A percentile compares a stretch with the other conserved stretches of the same genome.
These are phyloP conservation scores for Trichoderma guizhouense DNA, from an alignment of 2,329 filamentous ascomycete species.

Conservation along the genomic window DNA sequence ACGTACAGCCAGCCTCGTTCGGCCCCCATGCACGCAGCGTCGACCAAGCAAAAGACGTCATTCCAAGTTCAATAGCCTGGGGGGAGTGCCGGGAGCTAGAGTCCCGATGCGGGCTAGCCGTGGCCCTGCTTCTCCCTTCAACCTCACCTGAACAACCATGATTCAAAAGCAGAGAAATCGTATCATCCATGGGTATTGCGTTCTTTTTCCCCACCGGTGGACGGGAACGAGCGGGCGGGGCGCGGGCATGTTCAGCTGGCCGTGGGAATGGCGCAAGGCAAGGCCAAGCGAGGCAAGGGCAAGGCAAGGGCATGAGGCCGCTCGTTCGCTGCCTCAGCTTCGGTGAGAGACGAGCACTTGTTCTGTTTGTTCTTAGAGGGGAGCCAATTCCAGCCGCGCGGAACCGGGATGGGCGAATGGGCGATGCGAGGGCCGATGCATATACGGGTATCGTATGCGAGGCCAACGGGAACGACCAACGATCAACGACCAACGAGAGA, in stretches of 20 bases:
- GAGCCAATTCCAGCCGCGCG: background rate
- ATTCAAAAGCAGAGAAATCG: background rate
- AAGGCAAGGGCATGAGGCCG: background rate
- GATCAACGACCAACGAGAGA: background rate
- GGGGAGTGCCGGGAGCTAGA: background rate
- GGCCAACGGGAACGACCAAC: background rate
- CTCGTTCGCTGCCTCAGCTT: background rate
- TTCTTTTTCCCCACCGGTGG: background rate
- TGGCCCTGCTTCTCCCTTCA: background rate
- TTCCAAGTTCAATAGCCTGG: background rate
- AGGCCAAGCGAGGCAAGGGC: background rate
- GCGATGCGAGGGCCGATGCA: background rate
- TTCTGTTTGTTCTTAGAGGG: too few species aligned
- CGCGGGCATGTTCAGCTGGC: constrained; percentile 3
- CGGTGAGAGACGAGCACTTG: background rate
- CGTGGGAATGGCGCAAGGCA: background rate
- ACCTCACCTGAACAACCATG: constrained; percentile 2
- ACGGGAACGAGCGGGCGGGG: background rate
- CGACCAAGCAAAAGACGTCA: background rate
- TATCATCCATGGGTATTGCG: background rate
- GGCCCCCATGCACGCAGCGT: background rate
- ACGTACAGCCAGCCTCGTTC: constrained; percentile 4
- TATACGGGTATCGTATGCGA: background rate
- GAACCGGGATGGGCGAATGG: background rate
- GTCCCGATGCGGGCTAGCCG: background rate